These are phyloP conservation scores for Lentithecium fluviatile DNA, from an alignment of 495 filamentous ascomycete genomes.

Conservation along the genomic window DNA sequence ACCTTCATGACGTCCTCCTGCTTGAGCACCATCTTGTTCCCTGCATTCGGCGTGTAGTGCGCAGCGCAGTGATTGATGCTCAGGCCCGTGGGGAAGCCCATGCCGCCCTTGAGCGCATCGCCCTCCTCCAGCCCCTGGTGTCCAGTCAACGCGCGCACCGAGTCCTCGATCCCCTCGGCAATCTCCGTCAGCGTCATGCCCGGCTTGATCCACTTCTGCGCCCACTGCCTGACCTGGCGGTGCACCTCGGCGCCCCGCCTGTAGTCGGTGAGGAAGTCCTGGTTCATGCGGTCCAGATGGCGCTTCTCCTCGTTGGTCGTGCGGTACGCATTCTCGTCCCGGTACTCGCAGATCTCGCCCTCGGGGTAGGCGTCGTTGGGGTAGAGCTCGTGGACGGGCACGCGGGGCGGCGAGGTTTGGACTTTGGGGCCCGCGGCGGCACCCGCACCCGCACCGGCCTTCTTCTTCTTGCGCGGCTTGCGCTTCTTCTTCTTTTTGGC, in stretches of 20 bases:
- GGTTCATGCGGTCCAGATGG: slow-evolving; percentile 54
- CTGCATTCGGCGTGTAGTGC: slow-evolving; percentile 64
- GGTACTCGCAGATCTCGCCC: slow-evolving; percentile 54
- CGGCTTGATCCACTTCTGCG: slow-evolving; percentile 56
- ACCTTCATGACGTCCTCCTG: slow-evolving; percentile 64
- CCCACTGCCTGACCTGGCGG: slow-evolving; percentile 60
- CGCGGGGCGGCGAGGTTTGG: slow-evolving; percentile 57
- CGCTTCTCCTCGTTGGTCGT: slow-evolving; percentile 61
- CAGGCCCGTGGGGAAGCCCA: slow-evolving; percentile 65
- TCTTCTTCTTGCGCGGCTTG: slow-evolving; percentile 55
- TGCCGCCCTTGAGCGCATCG: slow-evolving; percentile 55
- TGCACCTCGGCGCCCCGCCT: slow-evolving; percentile 62
- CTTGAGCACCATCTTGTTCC: slow-evolving; percentile 58
- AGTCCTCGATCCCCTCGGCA: slow-evolving; percentile 61
- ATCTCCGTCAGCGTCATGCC: slow-evolving; percentile 60
- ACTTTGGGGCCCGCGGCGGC: slow-evolving; percentile 36
- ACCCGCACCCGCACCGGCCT: slow-evolving; percentile 41
- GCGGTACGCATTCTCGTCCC: slow-evolving; percentile 54
- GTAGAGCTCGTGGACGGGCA: slow-evolving; percentile 54
- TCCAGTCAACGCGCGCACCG: slow-evolving; percentile 57
- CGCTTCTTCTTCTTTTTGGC: slow-evolving; percentile 54
- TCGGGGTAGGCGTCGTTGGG: slow-evolving; percentile 52
- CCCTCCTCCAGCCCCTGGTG: slow-evolving; percentile 60
- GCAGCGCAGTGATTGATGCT: slow-evolving; percentile 61
- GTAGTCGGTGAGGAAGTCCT: slow-evolving; percentile 58